A percentile compares a stretch with the other conserved stretches of the same genome.
Evolutionary conservation across 2,329 filamentous ascomycete species (phyloP).

Genomic region (Curvularia sp.): DNA sequence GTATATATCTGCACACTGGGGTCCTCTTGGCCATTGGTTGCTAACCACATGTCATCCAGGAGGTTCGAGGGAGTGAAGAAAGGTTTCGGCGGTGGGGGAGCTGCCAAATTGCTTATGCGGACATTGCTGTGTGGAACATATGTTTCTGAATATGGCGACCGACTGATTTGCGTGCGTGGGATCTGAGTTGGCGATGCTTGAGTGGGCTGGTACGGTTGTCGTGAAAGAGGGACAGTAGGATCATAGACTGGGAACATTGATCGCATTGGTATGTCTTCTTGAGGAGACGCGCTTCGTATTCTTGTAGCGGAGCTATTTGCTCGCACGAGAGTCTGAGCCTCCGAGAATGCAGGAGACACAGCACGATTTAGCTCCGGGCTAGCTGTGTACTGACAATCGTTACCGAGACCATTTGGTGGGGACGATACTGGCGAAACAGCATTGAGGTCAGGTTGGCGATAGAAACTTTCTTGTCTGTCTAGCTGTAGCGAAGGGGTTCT

Average conservation of each 20-base stretch:
- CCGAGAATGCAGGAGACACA: slow-evolving; percentile 46
- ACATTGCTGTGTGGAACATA: slow-evolving; percentile 49
- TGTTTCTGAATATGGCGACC: slow-evolving; percentile 67
- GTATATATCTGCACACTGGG: slow-evolving; percentile 48
- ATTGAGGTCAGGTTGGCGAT: slow-evolving; percentile 28
- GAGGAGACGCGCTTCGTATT: slow-evolving; percentile 36
- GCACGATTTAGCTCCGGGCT: slow-evolving; percentile 43
- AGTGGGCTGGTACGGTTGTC: slow-evolving; percentile 74
- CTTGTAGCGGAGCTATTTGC: slow-evolving; percentile 47
- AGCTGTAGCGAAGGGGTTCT: slow-evolving; percentile 32
- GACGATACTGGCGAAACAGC: slow-evolving; percentile 31
- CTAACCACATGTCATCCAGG: slow-evolving; percentile 71
- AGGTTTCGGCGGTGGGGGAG: slow-evolving; percentile 35
- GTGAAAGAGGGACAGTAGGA: slow-evolving; percentile 67
- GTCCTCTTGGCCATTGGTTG: slow-evolving; percentile 69
- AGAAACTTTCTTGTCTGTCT: slow-evolving; percentile 26
- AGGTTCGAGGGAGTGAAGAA: slow-evolving; percentile 63
- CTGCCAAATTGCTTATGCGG: slow-evolving; percentile 32
- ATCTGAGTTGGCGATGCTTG: slow-evolving; percentile 69
- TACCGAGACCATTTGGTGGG: slow-evolving; percentile 20
- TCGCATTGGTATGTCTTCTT: slow-evolving; percentile 58
- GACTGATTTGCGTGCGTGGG: slow-evolving; percentile 69
- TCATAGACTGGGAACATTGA: slow-evolving; percentile 83
- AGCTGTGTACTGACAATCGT: slow-evolving; percentile 22
- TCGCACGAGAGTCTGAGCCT: slow-evolving; percentile 47